Conservation (phyloP, 441 rosid genomes). For the Aquilaria agallochum region DNA sequence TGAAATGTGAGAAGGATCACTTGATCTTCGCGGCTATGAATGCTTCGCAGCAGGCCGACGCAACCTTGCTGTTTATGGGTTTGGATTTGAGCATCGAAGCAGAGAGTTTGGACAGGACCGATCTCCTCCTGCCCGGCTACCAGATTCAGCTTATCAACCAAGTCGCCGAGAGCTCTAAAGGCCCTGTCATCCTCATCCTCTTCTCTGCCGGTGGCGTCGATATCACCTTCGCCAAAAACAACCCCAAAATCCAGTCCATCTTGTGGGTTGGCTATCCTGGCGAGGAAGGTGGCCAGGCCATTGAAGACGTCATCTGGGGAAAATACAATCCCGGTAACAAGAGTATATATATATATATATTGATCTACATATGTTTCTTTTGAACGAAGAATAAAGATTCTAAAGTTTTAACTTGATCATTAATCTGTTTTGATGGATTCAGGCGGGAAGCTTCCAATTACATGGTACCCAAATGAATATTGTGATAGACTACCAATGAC, state of each 20-base stretch:
- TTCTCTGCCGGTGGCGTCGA: conserved; percentile 24
- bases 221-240: conserved; percentile 14
- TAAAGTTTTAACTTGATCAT: neutral
- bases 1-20: conserved; percentile 24
- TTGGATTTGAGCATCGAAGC: conserved; percentile 22
- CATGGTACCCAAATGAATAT: neutral
- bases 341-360: too few species aligned
- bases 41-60: conserved; percentile 19
- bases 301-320: conserved; percentile 21
- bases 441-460: conserved; percentile 22
- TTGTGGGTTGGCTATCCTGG: conserved; percentile 31
- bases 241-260: conserved; percentile 10
- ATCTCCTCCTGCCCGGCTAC: conserved; percentile 14
- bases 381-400: neutral
- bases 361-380: too few species aligned
- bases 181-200: conserved; percentile 22
- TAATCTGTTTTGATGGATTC: neutral
- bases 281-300: conserved; percentile 21
- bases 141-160: conserved; percentile 14
- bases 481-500: conserved; percentile 18
- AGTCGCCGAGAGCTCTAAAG: conserved; percentile 8
- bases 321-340: conserved; percentile 17
- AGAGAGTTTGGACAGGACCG: conserved; percentile 11
- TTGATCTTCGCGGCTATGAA: conserved; percentile 6
- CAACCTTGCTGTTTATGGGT: conserved; percentile 20